Evolutionary conservation across 495 filamentous ascomycete species (phyloP), one percentile per base, ranked within the genome.

Genomic region (Penicillium crystallinum): DNA sequence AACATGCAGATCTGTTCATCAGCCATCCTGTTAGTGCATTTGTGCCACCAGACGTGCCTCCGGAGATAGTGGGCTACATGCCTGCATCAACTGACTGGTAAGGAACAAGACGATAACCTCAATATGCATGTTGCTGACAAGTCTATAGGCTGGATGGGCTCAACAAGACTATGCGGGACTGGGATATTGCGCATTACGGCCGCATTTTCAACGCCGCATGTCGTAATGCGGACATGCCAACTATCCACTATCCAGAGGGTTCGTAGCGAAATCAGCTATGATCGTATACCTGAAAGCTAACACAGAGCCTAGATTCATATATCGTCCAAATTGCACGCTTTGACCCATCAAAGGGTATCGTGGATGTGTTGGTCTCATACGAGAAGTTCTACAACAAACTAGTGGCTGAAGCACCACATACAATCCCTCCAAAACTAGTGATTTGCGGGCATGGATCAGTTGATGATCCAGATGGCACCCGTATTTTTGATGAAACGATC

Each of bases 1-100:
- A 86, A 52, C 68, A 72, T 1, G 81, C 84, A 2, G 89, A 96
- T 68, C 72, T 90, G 53, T 96, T 91, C 65, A 87, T 96, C 63
- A 87, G 84, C 61, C 90, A 96, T 52, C 90, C 90, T 0, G 88
- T 95, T 31, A 81, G 79, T 23, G 69, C 71, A 27, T 95, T 96
- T 54, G 88, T 96, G 30, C 90, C 90, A 0, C 59, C 72, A 8
- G 79, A 74, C 53, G 84, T 96, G 12, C 81, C 85, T 7, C 64
- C 66, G 2, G 69, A 85, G 30, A 86, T 79, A 56, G 86, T 95
- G 1, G 82, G 81, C 6, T 90, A 90, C 62, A 78, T 92, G 73
- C 89, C 88, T 8, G 90, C 90, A 12, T 85, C 88, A 2, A 95
- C 90, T 1, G 90, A 95, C 61, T 95, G 90, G 82, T 81, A 57